Evolutionary conservation across 345 rosid species (phyloP).

Genomic region (Brassica napus): Da-Ae NC_063450.1:51234001-51234500

Average conservation of each 20-base stretch:
- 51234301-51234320: not conserved
- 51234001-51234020: constrained; percentile 73
- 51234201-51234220: constrained; percentile 38
- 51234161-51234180: constrained; percentile 29
- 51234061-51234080: constrained; percentile 75
- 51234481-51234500: not conserved
- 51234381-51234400: constrained; percentile 68
- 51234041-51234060: constrained; percentile 56
- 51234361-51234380: constrained; percentile 74
- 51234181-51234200: not conserved
- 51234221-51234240: constrained; percentile 40
- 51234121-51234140: constrained; percentile 34
- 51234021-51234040: constrained; percentile 71
- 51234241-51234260: constrained; percentile 58
- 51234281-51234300: constrained; percentile 14
- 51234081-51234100: constrained; percentile 89
- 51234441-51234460: constrained; percentile 86
- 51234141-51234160: not conserved
- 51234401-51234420: constrained; percentile 96
- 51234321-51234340: constrained; percentile 1
- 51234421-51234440: constrained; percentile 95
- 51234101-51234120: constrained; percentile 53
- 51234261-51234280: constrained; percentile 30
- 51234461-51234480: not conserved
- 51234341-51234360: constrained; percentile 64